Evolutionary conservation across 2,329 filamentous ascomycete genomes (phyloP), one percentile per base, ranked within the genome.

Genomic region (Cordyceps javanica): DNA sequence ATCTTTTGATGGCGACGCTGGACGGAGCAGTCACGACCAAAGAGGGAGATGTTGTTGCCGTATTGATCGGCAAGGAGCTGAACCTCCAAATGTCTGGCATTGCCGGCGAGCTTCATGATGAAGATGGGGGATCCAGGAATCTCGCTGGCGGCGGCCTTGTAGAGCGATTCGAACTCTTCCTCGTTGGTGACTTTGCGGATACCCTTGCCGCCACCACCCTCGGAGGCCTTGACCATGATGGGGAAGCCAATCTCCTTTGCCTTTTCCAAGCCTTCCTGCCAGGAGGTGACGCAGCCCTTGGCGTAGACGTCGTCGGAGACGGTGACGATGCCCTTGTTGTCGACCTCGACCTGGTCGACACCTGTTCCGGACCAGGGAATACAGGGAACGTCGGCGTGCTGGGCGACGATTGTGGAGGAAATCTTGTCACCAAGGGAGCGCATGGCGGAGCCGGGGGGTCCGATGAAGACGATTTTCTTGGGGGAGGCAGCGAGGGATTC

Each of bases 221-320:
- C 94, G 3, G 94, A 97, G n/a, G 94, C 94, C 81, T 99, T 99
- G 73, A 99, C 91, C 94, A 99, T 99, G 79, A 99, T 89, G 16
- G 94, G 94, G 79, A 99, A 99, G 64, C 94, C 94, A 72, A 99
- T 99, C 69, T 90, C 82, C 72, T 83, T 86, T 60, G 94, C 94
- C 69, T 89, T 91, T 69, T 83, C 77, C 52, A 99, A 82, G 75
- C 93, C 94, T 75, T 99, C 91, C 74, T 96, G 79, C 74, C 91
- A 91, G 23, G 89, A 91, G 70, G 84, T 84, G 49, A 96, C 94
- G 73, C 94, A 99, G 62, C 94, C 94, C 75, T 92, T 89, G 66
- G 86, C 82, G 74, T 99, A 99, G 59, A 95, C 70, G 6, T 91
- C 78, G 55, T 96, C 91, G 41, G 84, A 81, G 60, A 99, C 94